Base-by-base conservation (phyloP, 2,329 filamentous ascomycete species). In the Rhytidhysteron rufulum region DNA sequence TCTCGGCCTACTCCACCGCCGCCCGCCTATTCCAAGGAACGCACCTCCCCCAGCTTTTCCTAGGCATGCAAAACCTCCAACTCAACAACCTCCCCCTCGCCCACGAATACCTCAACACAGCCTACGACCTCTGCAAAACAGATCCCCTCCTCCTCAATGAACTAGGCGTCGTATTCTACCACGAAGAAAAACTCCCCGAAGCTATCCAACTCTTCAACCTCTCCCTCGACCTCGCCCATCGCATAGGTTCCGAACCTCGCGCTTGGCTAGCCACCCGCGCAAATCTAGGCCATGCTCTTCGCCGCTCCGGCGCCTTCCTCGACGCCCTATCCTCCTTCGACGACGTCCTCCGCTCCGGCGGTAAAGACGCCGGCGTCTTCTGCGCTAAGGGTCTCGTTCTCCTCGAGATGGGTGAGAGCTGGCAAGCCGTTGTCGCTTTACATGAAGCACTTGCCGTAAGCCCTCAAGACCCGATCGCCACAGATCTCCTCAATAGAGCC, bases 61-160 rank as follows among this genome's bases (percentile, higher is more conserved):
- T 98, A 19, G 93, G 94, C 5, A 98, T 98, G 93, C 94, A 98
- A 64, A 94, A 98, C 66, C 83, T 97, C 34, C 88, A 91, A 15
- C 77, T 98, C 44, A 95, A 95, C 66, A 97, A 98, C 56, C 87
- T 97, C 79, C 83, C 83, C 1, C 77, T 97, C 13, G 93, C 94
- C 0, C 86, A 94, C 49, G 93, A 98, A 63, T 98, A 97, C 62
- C 78, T 97, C 32, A 89, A 88, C 55, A 89, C 88, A 3, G 90
- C 93, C 0, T 94, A 93, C 62, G 76, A 79, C 0, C 74, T 94
- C 10, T 94, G 88, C 70, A 80, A 83, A 54, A 85, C 82, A 1
- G 93, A 98, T 54, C 93, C 93, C 0, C 70, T 97, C 5, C 79
- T 98, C 4, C 75, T 98, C 40, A 98, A 98, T 62, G 93, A 98